Evolutionary conservation across 2,329 filamentous ascomycete species (phyloP).

Genomic region (Bisporella sp.): DNA sequence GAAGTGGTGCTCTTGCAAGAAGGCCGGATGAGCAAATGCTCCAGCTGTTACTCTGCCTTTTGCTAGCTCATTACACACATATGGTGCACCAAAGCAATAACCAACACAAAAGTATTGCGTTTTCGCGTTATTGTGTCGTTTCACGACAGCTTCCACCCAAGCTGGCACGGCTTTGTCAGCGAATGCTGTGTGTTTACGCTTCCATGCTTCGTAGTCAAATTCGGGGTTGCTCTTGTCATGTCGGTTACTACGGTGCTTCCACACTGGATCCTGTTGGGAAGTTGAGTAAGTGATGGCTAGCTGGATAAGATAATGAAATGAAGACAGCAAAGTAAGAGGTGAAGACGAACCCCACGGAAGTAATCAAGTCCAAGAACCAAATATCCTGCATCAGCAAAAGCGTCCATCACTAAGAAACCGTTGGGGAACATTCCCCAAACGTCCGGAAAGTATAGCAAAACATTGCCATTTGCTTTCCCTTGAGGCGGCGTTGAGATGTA

Average conservation of each 20-base stretch:
- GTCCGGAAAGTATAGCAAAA: constrained; percentile 40
- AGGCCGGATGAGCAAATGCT: constrained; percentile 44
- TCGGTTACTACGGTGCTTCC: constrained; percentile 31
- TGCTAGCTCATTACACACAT: constrained; percentile 36
- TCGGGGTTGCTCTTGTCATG: constrained; percentile 27
- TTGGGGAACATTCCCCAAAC: constrained; percentile 38
- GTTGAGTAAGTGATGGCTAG: too few species aligned
- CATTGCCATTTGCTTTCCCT: constrained; percentile 31
- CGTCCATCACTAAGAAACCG: constrained; percentile 38
- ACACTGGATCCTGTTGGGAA: constrained; percentile 33
- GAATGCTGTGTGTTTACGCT: constrained; percentile 36
- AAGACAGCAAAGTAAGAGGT: not conserved
- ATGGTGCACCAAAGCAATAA: constrained; percentile 33
- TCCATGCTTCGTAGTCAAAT: constrained; percentile 44
- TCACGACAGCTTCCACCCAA: constrained; percentile 34
- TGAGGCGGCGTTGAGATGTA: constrained; percentile 28
- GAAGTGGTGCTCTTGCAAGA: constrained; percentile 41
- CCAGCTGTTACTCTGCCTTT: constrained; percentile 32
- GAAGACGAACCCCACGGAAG: constrained; percentile 31
- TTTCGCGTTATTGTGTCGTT: constrained; percentile 4
- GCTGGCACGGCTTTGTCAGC: constrained; percentile 36
- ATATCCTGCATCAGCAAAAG: constrained; percentile 37
- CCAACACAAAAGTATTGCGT: constrained; percentile 10
- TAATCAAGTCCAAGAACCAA: constrained; percentile 37
- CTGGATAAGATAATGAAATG: constrained; percentile 1